Conservation (phyloP, 2,329 filamentous ascomycete species). For the Colletotrichum orchidophilum region DNA sequence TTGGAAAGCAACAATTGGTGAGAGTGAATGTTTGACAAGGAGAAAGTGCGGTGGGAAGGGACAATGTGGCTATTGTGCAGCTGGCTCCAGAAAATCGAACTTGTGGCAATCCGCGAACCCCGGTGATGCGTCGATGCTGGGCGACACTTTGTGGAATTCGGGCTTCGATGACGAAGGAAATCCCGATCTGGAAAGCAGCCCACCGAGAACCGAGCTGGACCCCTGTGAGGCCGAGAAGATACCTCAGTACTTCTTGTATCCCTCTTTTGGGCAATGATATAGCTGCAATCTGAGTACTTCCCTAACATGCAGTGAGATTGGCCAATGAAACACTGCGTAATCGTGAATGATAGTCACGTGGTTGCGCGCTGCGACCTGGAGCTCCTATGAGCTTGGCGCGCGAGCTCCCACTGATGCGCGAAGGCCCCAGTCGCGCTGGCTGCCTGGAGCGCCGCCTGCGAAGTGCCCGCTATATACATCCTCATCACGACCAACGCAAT, state of each 20-base stretch:
- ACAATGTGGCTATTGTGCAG: neutral
- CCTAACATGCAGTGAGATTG: accelerated
- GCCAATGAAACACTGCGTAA: constrained; percentile 30
- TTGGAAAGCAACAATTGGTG: constrained; percentile 32
- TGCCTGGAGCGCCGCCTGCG: constrained; percentile 22
- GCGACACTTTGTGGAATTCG: constrained; percentile 12
- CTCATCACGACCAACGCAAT: neutral
- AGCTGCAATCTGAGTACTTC: neutral
- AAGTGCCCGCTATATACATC: neutral
- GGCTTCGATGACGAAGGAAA: constrained; percentile 33
- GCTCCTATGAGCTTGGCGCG: neutral
- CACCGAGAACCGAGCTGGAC: constrained; percentile 10
- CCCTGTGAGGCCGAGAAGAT: constrained; percentile 16
- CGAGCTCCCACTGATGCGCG: neutral
- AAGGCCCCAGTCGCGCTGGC: constrained; percentile 18
- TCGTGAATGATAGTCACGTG: constrained; percentile 27
- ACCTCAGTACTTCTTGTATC: neutral
- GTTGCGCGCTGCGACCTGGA: constrained; percentile 11
- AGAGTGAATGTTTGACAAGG: neutral
- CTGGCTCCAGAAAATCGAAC: constrained; percentile 12
- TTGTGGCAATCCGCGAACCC: constrained; percentile 22
- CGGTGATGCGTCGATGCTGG: constrained; percentile 12
- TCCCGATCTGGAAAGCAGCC: constrained; percentile 26
- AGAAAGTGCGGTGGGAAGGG: neutral
- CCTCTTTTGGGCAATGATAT: accelerated